A percentile compares a stretch with the other conserved stretches of the same genome.
These are phyloP conservation scores for Pseudoturritis turrita DNA, from an alignment of 345 rosid species.

Conservation along the genomic window DNA sequence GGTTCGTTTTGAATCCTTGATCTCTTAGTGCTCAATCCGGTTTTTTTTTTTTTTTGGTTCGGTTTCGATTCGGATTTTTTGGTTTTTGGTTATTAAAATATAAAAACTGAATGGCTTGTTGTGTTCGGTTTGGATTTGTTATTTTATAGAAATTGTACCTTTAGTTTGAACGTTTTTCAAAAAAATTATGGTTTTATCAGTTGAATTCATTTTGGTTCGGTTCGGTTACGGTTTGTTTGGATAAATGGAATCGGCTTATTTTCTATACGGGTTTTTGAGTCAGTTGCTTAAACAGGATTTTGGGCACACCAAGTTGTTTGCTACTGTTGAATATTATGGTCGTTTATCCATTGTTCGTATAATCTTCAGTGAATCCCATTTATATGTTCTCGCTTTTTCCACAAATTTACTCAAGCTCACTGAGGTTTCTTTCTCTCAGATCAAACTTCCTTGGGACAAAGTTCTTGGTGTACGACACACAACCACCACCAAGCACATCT, in stretches of 20 bases:
- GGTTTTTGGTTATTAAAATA: not conserved
- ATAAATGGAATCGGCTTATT: no score
- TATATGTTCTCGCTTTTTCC: not conserved
- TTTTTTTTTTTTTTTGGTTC: not conserved
- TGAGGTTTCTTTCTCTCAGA: constrained; percentile 25
- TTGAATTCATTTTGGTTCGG: not conserved
- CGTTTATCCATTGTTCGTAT: not conserved
- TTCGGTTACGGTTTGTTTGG: no score
- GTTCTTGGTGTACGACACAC: constrained; percentile 59
- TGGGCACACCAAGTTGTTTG: no score
- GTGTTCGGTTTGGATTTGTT: not conserved
- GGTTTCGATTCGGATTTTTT: not conserved
- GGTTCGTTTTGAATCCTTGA: constrained; percentile 31
- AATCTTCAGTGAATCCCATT: not conserved
- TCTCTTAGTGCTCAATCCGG: not conserved
- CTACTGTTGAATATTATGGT: not conserved
- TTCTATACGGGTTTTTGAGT: no score
- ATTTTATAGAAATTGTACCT: not conserved
- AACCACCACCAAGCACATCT: constrained; percentile 46
- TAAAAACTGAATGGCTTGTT: not conserved
- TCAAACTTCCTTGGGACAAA: constrained; percentile 70
- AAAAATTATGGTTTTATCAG: not conserved
- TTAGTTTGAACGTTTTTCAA: no score
- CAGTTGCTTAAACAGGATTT: no score
- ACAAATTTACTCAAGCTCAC: not conserved